These are phyloP conservation scores for Takakia lepidozioides DNA, from an alignment of 225 moss, liverwort and hornwort genomes.

Conservation along the genomic window DNA sequence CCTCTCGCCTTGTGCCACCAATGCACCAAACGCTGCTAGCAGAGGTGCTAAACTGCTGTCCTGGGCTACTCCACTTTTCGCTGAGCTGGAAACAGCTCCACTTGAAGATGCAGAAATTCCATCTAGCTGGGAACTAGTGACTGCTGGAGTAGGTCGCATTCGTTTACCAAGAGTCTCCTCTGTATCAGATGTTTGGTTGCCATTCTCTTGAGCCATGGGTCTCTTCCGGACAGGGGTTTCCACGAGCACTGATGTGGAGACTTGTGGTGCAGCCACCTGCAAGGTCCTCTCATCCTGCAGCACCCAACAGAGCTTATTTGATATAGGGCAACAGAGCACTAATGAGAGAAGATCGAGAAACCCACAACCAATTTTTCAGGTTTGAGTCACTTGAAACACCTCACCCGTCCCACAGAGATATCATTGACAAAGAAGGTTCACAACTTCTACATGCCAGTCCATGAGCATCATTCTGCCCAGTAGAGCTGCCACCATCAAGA, in stretches of 20 bases:
- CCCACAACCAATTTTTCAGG: too few species aligned
- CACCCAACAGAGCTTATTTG: too few species aligned
- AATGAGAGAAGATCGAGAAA: too few species aligned
- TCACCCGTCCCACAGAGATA: too few species aligned
- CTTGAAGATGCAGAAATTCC: constrained; percentile 21
- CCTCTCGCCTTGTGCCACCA: constrained; percentile 90
- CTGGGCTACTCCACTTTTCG: constrained; percentile 29
- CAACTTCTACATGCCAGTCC: too few species aligned
- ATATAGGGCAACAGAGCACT: too few species aligned
- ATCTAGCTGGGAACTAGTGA: constrained; percentile 20
- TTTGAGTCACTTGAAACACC: too few species aligned
- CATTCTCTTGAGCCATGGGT: constrained; percentile 69
- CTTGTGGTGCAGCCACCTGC: constrained; percentile 31
- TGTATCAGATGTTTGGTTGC: constrained; percentile 43
- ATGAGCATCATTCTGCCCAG: too few species aligned
- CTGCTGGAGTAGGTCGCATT: constrained; percentile 32
- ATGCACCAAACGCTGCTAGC: constrained; percentile 79
- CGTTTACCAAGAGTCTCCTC: constrained; percentile 70
- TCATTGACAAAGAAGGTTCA: too few species aligned
- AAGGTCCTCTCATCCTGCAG: constrained; percentile 59
- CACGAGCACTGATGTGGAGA: constrained; percentile 17
- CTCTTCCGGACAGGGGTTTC: constrained; percentile 63
- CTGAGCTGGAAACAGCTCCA: constrained; percentile 28
- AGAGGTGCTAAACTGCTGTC: constrained; percentile 57
- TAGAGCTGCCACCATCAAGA: too few species aligned